These are phyloP conservation scores for Wickerhamiella galacta DNA, from an alignment of 805 yeast species.

Conservation along the genomic window DNA sequence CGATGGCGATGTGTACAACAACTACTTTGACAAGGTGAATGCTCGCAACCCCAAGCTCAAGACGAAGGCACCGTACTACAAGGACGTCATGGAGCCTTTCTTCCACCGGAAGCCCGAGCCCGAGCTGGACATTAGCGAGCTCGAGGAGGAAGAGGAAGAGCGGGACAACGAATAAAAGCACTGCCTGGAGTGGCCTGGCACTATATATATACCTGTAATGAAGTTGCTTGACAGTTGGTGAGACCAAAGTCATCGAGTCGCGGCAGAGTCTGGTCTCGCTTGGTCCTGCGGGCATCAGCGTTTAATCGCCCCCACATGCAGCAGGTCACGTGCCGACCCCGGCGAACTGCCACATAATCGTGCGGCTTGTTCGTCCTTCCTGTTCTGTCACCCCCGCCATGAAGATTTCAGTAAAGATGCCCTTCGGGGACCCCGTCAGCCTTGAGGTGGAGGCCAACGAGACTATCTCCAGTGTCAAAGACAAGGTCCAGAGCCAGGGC, in stretches of 20 bases:
- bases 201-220: no score
- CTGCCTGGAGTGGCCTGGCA: no score
- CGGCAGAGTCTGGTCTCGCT: no score
- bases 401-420: conserved; percentile 94
- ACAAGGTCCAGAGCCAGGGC: conserved; percentile 98
- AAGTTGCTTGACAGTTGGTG: no score
- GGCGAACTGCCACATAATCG: no score
- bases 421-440: conserved; percentile 98
- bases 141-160: conserved; percentile 10
- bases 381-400: no score
- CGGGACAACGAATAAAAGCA: conserved; percentile 3
- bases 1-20: conserved; percentile 67
- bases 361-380: no score
- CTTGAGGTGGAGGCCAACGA: conserved; percentile 97
- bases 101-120: conserved; percentile 18
- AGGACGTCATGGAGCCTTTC: conserved; percentile 21
- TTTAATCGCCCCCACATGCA: no score
- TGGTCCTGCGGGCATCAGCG: no score
- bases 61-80: conserved; percentile 47
- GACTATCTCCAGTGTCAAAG: conserved; percentile 96
- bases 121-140: conserved; percentile 8
- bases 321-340: no score
- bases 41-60: conserved; percentile 28
- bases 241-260: no score
- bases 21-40: conserved; percentile 46